Conservation (phyloP, 2,329 filamentous ascomycete genomes). For the Phaeophleospora eucalypticola region DNA sequence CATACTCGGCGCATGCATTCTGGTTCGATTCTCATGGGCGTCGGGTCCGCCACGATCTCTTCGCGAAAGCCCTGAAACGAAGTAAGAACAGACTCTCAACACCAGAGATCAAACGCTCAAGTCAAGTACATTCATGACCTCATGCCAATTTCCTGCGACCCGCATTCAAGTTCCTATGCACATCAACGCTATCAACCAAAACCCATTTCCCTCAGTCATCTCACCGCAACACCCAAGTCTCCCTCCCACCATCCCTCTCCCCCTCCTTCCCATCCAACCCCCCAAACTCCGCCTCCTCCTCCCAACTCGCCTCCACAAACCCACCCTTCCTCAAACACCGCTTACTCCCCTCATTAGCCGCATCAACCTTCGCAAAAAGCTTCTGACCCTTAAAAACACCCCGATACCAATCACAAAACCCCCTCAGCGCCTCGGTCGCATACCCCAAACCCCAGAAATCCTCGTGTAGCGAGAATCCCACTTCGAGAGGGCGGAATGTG, state of each 20-base stretch:
- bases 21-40: no score
- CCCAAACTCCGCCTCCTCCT: constrained; percentile 7
- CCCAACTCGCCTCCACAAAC: constrained; percentile 9
- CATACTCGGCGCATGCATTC: no score
- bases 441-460: constrained; percentile 17
- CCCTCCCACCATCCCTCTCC: constrained; percentile 8
- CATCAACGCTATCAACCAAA: no score
- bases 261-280: no score
- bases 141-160: no score
- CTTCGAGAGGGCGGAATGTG: constrained; percentile 19
- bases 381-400: constrained; percentile 5
- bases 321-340: constrained; percentile 15
- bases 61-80: no score
- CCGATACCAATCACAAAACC: constrained; percentile 18
- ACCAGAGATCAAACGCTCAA: no score
- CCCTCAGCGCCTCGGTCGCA: constrained; percentile 13
- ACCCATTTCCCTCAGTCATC: no score
- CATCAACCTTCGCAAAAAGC: constrained; percentile 20
- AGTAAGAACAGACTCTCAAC: no score
- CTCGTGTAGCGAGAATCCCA: constrained; percentile 19
- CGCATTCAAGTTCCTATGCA: no score
- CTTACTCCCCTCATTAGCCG: constrained; percentile 13
- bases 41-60: no score
- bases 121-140: no score
- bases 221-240: constrained; percentile 12